A percentile compares a stretch with the other conserved stretches of the same genome.
Conservation (phyloP, 345 rosid genomes). For the Salix viminalis region DNA sequence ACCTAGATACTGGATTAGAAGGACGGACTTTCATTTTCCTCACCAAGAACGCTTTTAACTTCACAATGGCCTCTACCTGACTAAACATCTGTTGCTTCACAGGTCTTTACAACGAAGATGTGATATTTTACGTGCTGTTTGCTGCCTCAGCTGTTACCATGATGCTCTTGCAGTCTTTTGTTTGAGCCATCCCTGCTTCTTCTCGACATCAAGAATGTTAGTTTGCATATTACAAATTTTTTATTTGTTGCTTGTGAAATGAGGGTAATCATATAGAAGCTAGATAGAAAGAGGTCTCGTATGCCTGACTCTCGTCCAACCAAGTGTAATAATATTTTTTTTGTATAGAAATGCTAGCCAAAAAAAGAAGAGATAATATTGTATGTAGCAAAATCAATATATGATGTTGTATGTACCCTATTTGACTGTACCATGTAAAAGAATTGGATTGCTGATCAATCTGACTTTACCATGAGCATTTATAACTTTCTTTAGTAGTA, state of each 20-base stretch:
- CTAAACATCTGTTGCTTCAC: conserved; percentile 16
- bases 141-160: conserved; percentile 27
- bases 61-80: not conserved
- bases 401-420: conserved; percentile 9
- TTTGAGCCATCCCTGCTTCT: conserved; percentile 8
- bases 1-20: not conserved
- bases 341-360: conserved; percentile 30
- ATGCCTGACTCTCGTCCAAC: not conserved
- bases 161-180: conserved; percentile 17
- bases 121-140: conserved; percentile 27
- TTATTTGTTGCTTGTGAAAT: not conserved
- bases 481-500: not conserved
- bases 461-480: not conserved
- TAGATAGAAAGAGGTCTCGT: not conserved
- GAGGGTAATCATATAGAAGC: conserved; percentile 14
- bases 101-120: conserved; percentile 46
- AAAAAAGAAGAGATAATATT: not conserved
- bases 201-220: not conserved
- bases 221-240: not conserved
- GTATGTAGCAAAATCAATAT: conserved; percentile 12
- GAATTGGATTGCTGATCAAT: not conserved
- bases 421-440: conserved; percentile 17
- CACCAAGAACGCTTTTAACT: not conserved
- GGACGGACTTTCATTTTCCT: not conserved
- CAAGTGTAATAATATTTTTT: conserved; percentile 17